Evolutionary conservation across 1,284 basidiomycete species (phyloP).

Genomic region (Coniferiporia weirii): DNA sequence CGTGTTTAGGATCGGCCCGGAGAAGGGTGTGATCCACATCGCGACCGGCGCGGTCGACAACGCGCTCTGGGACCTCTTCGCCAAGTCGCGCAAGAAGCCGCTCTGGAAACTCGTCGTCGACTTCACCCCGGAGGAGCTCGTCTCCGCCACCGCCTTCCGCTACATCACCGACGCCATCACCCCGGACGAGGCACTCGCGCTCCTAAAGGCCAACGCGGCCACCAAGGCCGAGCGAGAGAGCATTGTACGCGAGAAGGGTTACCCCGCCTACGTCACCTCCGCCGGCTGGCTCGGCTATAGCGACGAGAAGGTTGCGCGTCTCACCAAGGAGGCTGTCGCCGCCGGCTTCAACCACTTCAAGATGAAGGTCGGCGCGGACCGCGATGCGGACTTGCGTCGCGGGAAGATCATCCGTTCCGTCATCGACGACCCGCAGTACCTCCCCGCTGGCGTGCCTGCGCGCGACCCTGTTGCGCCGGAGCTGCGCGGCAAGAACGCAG

Average conservation of each 20-base stretch:
- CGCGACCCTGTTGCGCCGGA: conserved; percentile 63
- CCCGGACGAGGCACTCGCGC: conserved; percentile 79
- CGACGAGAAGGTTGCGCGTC: conserved; percentile 84
- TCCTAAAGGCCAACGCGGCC: conserved; percentile 74
- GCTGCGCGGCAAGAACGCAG: conserved; percentile 84
- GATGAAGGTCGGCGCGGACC: conserved; percentile 91
- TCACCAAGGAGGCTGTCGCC: conserved; percentile 81
- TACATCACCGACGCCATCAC: conserved; percentile 95
- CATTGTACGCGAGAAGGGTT: conserved; percentile 66
- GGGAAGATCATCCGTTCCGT: conserved; percentile 87
- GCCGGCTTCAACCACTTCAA: conserved; percentile 95
- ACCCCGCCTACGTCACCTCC: conserved; percentile 93
- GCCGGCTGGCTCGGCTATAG: conserved; percentile 92
- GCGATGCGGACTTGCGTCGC: conserved; percentile 79
- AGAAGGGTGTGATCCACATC: conserved; percentile 84
- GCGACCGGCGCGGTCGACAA: conserved; percentile 79
- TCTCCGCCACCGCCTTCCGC: conserved; percentile 78
- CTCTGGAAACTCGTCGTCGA: conserved; percentile 84
- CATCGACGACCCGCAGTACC: conserved; percentile 83
- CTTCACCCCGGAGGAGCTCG: conserved; percentile 85
- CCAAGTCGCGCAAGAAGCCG: conserved; percentile 70
- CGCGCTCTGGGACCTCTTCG: conserved; percentile 81
- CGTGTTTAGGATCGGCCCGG: conserved; percentile 57
- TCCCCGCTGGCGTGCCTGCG: conserved; percentile 49
- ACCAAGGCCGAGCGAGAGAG: conserved; percentile 77